Evolutionary conservation across 441 rosid species (phyloP).

Genomic region (Jatropha podagrica): DNA sequence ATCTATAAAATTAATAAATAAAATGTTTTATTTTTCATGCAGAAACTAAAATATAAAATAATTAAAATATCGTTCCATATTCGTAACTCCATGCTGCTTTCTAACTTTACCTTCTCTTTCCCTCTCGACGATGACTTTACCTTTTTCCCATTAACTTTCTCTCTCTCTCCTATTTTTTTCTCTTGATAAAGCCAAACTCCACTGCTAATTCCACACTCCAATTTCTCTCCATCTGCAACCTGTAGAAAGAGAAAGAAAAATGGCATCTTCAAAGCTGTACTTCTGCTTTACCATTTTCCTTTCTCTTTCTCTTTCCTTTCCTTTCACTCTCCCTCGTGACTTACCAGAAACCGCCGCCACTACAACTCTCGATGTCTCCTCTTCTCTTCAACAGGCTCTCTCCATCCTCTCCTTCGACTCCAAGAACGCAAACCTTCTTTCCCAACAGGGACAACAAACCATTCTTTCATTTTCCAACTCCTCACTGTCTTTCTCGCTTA

Average conservation of each 20-base stretch:
- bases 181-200: slow-evolving; percentile 20
- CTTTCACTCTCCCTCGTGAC: slow-evolving; percentile 36
- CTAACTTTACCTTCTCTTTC: too few relatives aligned
- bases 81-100: too few relatives aligned
- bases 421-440: slow-evolving; percentile 9
- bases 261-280: slow-evolving; percentile 5
- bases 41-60: too few relatives aligned
- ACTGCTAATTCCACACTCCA: neutral
- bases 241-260: neutral
- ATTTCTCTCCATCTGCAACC: neutral
- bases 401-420: slow-evolving; percentile 54
- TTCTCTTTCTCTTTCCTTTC: slow-evolving; percentile 13
- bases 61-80: too few relatives aligned
- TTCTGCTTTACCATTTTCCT: slow-evolving; percentile 27
- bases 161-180: neutral
- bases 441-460: slow-evolving; percentile 14
- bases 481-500: slow-evolving; percentile 44
- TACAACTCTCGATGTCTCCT: slow-evolving; percentile 41
- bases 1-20: too few relatives aligned
- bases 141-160: neutral
- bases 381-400: slow-evolving; percentile 52
- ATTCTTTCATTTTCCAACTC: slow-evolving; percentile 25
- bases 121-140: neutral
- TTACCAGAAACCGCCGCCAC: slow-evolving; percentile 27
- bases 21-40: too few relatives aligned